Base-by-base conservation (phyloP, 805 yeast genomes). In the Millerozyma acaciae region DNA sequence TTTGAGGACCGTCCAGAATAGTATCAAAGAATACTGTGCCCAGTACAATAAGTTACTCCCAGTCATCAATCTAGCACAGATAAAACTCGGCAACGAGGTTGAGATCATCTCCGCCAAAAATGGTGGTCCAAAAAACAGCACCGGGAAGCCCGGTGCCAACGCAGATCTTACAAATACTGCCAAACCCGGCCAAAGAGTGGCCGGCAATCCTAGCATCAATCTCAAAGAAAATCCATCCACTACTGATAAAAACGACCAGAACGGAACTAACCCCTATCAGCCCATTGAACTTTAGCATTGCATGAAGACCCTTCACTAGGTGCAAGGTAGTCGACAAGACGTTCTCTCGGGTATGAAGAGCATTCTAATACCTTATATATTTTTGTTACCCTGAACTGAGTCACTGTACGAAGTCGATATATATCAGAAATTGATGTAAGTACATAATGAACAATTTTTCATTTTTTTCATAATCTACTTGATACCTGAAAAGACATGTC, bases 41-140 rank as follows among this genome's bases (percentile, higher is more conserved):
- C 59, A 68, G 32, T 75, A 72, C 47, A 68, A 62, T 32, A 55
- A 66, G 35, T 51, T 75, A 12, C 50, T 72, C 2, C 79, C 80
- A 4, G 61, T 75, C 26, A 68, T 75, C 26, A 61, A 73, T 40
- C 60, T 70, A 39, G 62, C 78, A 1, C 77, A 73, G 46, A 62
- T 69, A 20, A 70, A 68, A 38, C 53, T 67, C 30, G 78, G 78
- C 0, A 62, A 70, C 36, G 73, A 68, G 26, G 76, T 70, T 3
- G 77, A 72, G 42, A 65, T 59, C 8, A 51, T 57, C n/a, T 58
- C 66, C n/a, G 21, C 16, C 27, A 23, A 16, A n/a, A n/a, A n/a
- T n/a, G n/a, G n/a, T n/a, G n/a, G n/a, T n/a, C n/a, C n/a, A n/a
- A n/a, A n/a, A n/a, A n/a, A n/a, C n/a, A n/a, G n/a, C n/a, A n/a